Evolutionary conservation across 2,329 filamentous ascomycete species (phyloP).

Genomic region (Phyllosticta ampelicida): DNA sequence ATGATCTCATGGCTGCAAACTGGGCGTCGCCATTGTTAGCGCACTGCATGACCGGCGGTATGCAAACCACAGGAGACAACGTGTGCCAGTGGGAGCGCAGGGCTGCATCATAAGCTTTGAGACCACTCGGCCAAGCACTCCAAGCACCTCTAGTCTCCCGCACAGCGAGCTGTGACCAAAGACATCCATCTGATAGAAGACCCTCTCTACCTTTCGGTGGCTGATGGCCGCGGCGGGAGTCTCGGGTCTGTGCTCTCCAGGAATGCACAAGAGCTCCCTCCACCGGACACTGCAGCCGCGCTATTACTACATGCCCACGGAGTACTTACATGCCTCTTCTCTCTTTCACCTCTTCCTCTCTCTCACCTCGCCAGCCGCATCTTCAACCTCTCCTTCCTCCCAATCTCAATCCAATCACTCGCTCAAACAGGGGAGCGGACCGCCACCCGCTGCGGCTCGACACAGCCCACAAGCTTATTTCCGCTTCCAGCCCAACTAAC

Average conservation of each 20-base stretch:
- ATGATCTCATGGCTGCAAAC: background rate
- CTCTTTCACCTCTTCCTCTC: background rate
- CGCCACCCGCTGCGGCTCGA: background rate
- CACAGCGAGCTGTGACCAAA: background rate
- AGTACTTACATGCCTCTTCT: background rate
- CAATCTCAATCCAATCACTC: background rate
- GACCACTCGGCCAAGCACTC: background rate
- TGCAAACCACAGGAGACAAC: background rate
- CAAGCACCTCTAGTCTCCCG: background rate
- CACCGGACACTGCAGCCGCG: slow-evolving; percentile 5
- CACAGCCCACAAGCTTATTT: background rate
- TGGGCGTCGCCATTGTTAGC: background rate
- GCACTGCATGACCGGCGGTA: background rate
- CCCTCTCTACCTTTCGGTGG: too few relatives aligned
- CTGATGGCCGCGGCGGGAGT: slow-evolving; percentile 5
- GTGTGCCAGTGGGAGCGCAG: background rate
- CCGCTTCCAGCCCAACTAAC: slow-evolving; percentile 2
- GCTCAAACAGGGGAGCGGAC: slow-evolving; percentile 1
- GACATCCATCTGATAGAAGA: too few relatives aligned
- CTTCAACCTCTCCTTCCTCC: background rate
- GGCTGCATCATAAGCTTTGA: background rate
- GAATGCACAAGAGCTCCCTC: slow-evolving; percentile 7
- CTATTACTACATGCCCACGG: slow-evolving; percentile 1
- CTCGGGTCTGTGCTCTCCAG: slow-evolving; percentile 8
- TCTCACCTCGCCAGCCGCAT: background rate